These are phyloP conservation scores for Colletotrichum orchidophilum DNA, from an alignment of 2,329 filamentous ascomycete genomes.

Conservation along the genomic window DNA sequence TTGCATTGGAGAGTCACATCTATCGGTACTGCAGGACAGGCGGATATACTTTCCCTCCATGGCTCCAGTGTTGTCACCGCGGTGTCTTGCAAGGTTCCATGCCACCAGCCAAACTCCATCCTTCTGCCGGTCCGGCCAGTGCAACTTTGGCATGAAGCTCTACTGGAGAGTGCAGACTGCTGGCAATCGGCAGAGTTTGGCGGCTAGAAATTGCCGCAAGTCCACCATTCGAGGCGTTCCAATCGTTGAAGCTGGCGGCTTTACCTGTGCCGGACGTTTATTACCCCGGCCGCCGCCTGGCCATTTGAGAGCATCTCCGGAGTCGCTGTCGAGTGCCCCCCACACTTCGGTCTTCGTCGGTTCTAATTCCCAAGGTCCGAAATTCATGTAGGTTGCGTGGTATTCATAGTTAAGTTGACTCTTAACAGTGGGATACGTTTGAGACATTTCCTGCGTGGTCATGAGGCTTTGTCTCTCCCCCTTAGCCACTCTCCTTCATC, in stretches of 20 bases:
- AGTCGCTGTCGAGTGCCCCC: slow-evolving; percentile 15
- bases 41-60: slow-evolving; percentile 29
- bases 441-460: slow-evolving; percentile 14
- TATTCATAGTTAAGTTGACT: neutral
- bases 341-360: slow-evolving; percentile 21
- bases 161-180: slow-evolving; percentile 23
- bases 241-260: slow-evolving; percentile 25
- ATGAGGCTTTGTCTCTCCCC: neutral
- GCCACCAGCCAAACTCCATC: slow-evolving; percentile 16
- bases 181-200: slow-evolving; percentile 25
- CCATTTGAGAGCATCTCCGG: slow-evolving; percentile 13
- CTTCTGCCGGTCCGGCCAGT: slow-evolving; percentile 27
- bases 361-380: neutral
- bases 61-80: slow-evolving; percentile 19
- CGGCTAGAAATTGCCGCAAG: slow-evolving; percentile 32
- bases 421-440: neutral
- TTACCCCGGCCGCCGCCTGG: slow-evolving; percentile 12
- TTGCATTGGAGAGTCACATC: slow-evolving; percentile 27
- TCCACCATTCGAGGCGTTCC: slow-evolving; percentile 30
- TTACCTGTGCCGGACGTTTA: slow-evolving; percentile 11
- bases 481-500: neutral
- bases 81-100: slow-evolving; percentile 15
- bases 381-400: neutral
- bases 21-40: slow-evolving; percentile 16
- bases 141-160: slow-evolving; percentile 28